Evolutionary conservation across 2,329 filamentous ascomycete genomes (phyloP).

Genomic region (Lomentospora prolificans): DNA sequence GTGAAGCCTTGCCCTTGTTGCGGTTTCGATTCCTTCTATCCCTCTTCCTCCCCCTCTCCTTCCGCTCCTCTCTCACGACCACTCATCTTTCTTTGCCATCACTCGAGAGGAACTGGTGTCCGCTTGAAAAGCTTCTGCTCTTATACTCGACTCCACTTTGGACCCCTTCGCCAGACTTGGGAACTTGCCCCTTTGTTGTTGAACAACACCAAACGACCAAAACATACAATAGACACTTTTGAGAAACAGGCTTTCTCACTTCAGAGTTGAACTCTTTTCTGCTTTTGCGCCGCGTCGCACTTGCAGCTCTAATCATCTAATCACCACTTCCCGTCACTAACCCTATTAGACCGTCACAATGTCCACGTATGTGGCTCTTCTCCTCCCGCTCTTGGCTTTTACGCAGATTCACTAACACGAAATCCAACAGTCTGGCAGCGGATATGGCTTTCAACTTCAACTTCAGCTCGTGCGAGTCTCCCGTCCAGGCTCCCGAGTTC

Average conservation of each 20-base stretch:
- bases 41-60: background rate
- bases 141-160: too few species aligned
- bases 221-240: background rate
- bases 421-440: slow-evolving; percentile 45
- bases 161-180: too few species aligned
- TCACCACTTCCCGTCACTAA: background rate
- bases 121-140: slow-evolving; percentile 1
- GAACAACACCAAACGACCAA: background rate
- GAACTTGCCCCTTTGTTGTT: background rate
- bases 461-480: slow-evolving; percentile 40
- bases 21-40: background rate
- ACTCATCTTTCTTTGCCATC: background rate
- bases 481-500: slow-evolving; percentile 37
- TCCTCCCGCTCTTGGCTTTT: background rate
- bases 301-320: slow-evolving; percentile 2
- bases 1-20: background rate
- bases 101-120: slow-evolving; percentile 5
- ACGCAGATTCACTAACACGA: slow-evolving; percentile 14
- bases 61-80: background rate
- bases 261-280: slow-evolving; percentile 3
- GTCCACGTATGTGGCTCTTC: slow-evolving; percentile 23
- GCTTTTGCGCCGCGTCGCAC: background rate
- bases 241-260: slow-evolving; percentile 4
- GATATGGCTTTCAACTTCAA: slow-evolving; percentile 53
- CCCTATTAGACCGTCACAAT: slow-evolving; percentile 14